Evolutionary conservation across 805 yeast genomes (phyloP).

Genomic region (Starmerella etchellsii): DNA sequence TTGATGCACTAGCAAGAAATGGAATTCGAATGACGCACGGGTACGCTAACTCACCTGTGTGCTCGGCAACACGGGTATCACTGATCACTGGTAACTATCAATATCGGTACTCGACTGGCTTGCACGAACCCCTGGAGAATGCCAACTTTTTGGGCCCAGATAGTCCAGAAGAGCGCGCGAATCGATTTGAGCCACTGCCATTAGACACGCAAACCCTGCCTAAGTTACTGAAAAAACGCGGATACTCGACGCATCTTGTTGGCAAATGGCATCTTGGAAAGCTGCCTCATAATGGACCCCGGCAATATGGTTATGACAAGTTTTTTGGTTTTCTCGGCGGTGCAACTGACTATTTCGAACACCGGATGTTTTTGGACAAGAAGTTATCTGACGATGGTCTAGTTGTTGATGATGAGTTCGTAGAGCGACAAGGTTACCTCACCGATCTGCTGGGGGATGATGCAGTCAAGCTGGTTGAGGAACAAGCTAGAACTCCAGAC

Average conservation of each 20-base stretch:
- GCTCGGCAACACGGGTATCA: constrained; percentile 54
- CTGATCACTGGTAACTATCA: constrained; percentile 48
- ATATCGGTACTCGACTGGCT: constrained; percentile 27
- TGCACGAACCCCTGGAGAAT: constrained; percentile 18
- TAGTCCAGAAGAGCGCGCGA: constrained; percentile 9
- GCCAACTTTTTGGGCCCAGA: background rate
- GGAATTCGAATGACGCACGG: constrained; percentile 45
- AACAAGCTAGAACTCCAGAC: constrained; percentile 27
- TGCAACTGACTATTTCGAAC: constrained; percentile 19
- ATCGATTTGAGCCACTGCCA: constrained; percentile 16
- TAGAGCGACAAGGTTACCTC: constrained; percentile 19
- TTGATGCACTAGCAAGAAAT: constrained; percentile 32
- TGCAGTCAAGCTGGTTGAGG: constrained; percentile 28
- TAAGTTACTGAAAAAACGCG: constrained; percentile 36
- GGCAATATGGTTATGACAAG: constrained; percentile 18
- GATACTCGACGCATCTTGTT: constrained; percentile 39
- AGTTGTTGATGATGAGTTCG: constrained; percentile 18
- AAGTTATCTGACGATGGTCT: constrained; percentile 12
- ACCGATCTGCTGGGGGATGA: constrained; percentile 21
- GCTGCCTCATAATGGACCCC: constrained; percentile 26
- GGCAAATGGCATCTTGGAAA: constrained; percentile 58
- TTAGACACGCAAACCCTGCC: constrained; percentile 28
- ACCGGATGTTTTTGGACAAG: constrained; percentile 11
- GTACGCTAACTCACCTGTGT: constrained; percentile 53
- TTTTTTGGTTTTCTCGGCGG: constrained; percentile 21